Evolutionary conservation across 2,329 filamentous ascomycete species (phyloP).

Genomic region (Exophiala viscosa): DNA sequence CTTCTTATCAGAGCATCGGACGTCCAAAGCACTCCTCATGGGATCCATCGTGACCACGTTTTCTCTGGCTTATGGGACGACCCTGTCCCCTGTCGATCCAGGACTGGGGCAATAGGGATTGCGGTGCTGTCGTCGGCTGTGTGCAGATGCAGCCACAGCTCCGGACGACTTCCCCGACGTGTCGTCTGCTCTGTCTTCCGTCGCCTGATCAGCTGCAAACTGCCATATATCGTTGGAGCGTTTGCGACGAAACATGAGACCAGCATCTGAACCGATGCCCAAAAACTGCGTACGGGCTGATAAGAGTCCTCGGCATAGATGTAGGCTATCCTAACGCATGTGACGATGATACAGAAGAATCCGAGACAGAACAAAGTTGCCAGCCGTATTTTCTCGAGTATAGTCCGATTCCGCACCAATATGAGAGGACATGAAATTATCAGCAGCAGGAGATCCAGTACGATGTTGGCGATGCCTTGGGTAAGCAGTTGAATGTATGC

Average conservation of each 20-base stretch:
- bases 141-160: conserved; percentile 24
- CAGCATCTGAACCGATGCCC: conserved; percentile 40
- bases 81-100: conserved; percentile 1
- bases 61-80: conserved; percentile 17
- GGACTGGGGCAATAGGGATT: conserved; percentile 6
- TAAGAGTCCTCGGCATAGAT: conserved; percentile 37
- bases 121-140: conserved; percentile 9
- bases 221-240: conserved; percentile 35
- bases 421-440: conserved; percentile 33
- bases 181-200: conserved; percentile 18
- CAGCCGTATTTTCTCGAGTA: conserved; percentile 33
- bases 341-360: conserved; percentile 40
- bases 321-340: conserved; percentile 37
- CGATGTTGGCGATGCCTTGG: conserved; percentile 35
- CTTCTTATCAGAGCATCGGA: no score
- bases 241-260: conserved; percentile 37
- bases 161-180: conserved; percentile 19
- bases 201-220: conserved; percentile 15
- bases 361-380: conserved; percentile 38
- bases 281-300: conserved; percentile 38
- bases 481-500: conserved; percentile 35
- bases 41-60: conserved; percentile 13
- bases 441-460: conserved; percentile 33
- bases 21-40: conserved; percentile 3
- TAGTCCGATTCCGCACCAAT: conserved; percentile 20